phyloP scores from a whole-genome alignment of 306 rosid genomes.

The Arachis stenosperma region DNA sequence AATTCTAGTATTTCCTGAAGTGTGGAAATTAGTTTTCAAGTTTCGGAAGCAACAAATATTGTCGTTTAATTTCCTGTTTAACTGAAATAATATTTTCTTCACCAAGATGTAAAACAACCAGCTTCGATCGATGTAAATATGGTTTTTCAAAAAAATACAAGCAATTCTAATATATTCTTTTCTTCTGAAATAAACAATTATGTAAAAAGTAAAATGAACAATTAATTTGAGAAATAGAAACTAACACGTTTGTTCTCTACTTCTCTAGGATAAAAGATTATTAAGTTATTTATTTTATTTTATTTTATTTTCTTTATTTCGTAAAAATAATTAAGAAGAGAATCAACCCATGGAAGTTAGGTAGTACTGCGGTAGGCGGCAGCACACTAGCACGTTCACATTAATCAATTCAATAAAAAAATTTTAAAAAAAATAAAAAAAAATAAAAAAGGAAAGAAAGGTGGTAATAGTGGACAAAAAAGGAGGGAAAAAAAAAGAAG shows the following conservation, averaged over 20 bases:
- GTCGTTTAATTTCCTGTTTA: neutral
- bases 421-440: slow-evolving; percentile 3
- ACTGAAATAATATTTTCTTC: too few species aligned
- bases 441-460: neutral
- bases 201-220: too few species aligned
- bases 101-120: too few species aligned
- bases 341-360: slow-evolving; percentile 41
- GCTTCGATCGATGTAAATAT: too few species aligned
- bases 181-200: too few species aligned
- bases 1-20: neutral
- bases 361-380: slow-evolving; percentile 29
- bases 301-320: neutral
- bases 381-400: slow-evolving; percentile 41
- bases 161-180: too few species aligned
- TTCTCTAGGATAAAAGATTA: neutral
- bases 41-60: neutral
- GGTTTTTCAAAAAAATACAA: too few species aligned
- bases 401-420: slow-evolving; percentile 33
- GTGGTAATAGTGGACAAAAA: slow-evolving; percentile 38
- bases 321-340: slow-evolving; percentile 11
- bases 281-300: neutral
- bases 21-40: neutral
- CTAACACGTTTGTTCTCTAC: too few species aligned
- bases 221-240: too few species aligned
- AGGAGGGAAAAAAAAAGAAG: slow-evolving; percentile 27